Percentiles rank a stretch among this genome's conserved stretches.
Evolutionary conservation across 306 rosid species (phyloP).

Genomic region (Mucuna pruriens): DNA sequence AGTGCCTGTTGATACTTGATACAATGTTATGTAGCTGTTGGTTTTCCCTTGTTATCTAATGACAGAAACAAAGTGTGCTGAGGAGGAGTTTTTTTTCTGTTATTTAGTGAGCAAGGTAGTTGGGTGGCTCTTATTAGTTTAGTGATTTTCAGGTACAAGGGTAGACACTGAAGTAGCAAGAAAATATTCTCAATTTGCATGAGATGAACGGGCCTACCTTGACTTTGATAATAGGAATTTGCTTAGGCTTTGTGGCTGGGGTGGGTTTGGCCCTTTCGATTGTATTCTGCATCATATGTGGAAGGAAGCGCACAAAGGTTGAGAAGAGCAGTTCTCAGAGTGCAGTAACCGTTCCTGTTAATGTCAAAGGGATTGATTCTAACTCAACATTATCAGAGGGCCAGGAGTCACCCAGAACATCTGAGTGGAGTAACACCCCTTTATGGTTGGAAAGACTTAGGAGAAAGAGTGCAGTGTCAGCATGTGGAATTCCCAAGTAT

Average conservation of each 20-base stretch:
- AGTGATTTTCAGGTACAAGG: conserved; percentile 44
- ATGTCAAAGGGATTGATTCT: conserved; percentile 58
- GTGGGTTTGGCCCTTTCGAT: conserved; percentile 58
- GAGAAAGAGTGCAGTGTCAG: conserved; percentile 70
- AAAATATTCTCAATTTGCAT: conserved; percentile 22
- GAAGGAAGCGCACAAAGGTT: conserved; percentile 54
- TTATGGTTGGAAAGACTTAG: conserved; percentile 85
- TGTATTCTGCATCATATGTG: conserved; percentile 56
- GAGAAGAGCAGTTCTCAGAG: conserved; percentile 67
- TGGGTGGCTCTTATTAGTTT: background rate
- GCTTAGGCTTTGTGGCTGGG: conserved; percentile 81
- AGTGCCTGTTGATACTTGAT: conserved; percentile 10
- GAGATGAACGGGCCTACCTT: conserved; percentile 39
- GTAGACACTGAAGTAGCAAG: conserved; percentile 24
- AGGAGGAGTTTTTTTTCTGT: background rate
- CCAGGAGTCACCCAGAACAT: conserved; percentile 81
- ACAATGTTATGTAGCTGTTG: background rate
- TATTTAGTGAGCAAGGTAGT: background rate
- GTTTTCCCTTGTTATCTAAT: background rate
- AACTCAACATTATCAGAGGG: conserved; percentile 65
- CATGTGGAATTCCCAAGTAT: conserved; percentile 91
- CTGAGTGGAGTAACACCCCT: conserved; percentile 65
- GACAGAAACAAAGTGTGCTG: background rate
- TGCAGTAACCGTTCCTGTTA: conserved; percentile 54
- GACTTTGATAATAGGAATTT: conserved; percentile 67